Evolutionary conservation across 192 early-diverging fungal genomes (phyloP).

Genomic region (Coemansia biformis): DNA sequence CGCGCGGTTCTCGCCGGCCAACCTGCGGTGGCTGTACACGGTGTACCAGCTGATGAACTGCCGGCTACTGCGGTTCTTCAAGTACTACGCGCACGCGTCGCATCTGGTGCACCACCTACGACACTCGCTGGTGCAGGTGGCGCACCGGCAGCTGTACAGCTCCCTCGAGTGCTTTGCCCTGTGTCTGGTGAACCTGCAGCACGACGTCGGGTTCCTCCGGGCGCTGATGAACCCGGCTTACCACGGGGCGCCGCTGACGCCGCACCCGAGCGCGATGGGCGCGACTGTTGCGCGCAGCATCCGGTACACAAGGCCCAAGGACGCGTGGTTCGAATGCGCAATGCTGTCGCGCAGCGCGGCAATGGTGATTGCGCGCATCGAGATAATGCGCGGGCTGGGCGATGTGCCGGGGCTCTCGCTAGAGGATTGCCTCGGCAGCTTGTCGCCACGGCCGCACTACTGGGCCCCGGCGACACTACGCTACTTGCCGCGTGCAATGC

Average conservation of each 20-base stretch:
- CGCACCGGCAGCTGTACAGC: constrained; percentile 63
- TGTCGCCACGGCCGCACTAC: constrained; percentile 26
- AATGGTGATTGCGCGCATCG: constrained; percentile 47
- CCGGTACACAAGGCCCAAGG: constrained; percentile 34
- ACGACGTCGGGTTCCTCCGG: constrained; percentile 47
- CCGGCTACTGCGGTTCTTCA: constrained; percentile 66
- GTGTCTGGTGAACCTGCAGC: constrained; percentile 54
- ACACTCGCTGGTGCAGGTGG: constrained; percentile 59
- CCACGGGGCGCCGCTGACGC: constrained; percentile 43
- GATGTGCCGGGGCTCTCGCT: constrained; percentile 37
- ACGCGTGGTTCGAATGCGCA: constrained; percentile 48
- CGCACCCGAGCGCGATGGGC: constrained; percentile 29
- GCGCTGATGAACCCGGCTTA: constrained; percentile 47
- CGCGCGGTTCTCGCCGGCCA: constrained; percentile 46
- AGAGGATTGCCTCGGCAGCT: constrained; percentile 39
- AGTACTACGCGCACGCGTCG: constrained; percentile 62
- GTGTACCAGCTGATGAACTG: constrained; percentile 69
- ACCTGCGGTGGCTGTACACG: constrained; percentile 65
- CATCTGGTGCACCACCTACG: constrained; percentile 64
- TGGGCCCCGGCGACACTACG: constrained; percentile 46
- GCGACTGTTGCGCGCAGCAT: constrained; percentile 6
- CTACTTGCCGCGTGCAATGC: constrained; percentile 31
- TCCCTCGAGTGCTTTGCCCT: constrained; percentile 64
- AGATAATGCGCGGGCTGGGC: constrained; percentile 42
- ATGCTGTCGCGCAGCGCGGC: constrained; percentile 50